These are phyloP conservation scores for Gelatoporia subvermispora DNA, from an alignment of 768 basidiomycete species.

Conservation along the genomic window DNA sequence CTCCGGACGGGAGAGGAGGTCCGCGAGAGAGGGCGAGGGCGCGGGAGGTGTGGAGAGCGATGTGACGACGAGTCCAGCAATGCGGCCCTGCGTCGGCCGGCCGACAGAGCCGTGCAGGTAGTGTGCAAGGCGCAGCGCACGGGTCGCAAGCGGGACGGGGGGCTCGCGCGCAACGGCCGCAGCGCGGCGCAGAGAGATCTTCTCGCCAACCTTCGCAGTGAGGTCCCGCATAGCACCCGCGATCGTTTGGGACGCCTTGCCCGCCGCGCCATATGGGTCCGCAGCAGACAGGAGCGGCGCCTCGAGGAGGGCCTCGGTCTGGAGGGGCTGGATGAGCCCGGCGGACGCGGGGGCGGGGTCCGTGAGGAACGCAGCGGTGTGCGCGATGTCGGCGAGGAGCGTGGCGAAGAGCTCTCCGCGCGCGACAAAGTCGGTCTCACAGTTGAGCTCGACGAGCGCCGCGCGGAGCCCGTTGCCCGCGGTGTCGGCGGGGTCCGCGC, in stretches of 20 bases:
- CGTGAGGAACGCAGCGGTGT: constrained; percentile 72
- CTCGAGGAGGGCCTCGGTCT: constrained; percentile 49
- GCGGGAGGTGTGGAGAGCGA: constrained; percentile 44
- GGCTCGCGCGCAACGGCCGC: constrained; percentile 34
- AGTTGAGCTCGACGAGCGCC: constrained; percentile 88
- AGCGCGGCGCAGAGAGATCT: constrained; percentile 65
- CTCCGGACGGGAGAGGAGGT: constrained; percentile 38
- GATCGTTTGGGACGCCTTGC: constrained; percentile 42
- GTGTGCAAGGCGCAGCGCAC: constrained; percentile 43
- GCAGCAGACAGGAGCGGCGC: constrained; percentile 63
- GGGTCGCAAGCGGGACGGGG: constrained; percentile 25
- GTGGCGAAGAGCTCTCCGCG: constrained; percentile 76
- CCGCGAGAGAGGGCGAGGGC: constrained; percentile 41
- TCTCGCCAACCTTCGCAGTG: constrained; percentile 77
- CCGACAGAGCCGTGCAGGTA: constrained; percentile 57
- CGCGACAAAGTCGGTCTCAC: constrained; percentile 96
- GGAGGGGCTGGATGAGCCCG: constrained; percentile 42
- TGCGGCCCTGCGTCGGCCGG: constrained; percentile 43
- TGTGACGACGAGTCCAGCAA: constrained; percentile 54
- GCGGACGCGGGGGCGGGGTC: constrained; percentile 35
- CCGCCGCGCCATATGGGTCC: constrained; percentile 13
- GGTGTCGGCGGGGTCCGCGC: constrained; percentile 13
- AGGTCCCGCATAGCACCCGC: constrained; percentile 60
- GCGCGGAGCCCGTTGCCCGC: constrained; percentile 56
- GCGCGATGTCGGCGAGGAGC: constrained; percentile 75